phyloP scores from a whole-genome alignment of 2,329 filamentous ascomycete species.

The Basipetospora chlamydospora region DNA sequence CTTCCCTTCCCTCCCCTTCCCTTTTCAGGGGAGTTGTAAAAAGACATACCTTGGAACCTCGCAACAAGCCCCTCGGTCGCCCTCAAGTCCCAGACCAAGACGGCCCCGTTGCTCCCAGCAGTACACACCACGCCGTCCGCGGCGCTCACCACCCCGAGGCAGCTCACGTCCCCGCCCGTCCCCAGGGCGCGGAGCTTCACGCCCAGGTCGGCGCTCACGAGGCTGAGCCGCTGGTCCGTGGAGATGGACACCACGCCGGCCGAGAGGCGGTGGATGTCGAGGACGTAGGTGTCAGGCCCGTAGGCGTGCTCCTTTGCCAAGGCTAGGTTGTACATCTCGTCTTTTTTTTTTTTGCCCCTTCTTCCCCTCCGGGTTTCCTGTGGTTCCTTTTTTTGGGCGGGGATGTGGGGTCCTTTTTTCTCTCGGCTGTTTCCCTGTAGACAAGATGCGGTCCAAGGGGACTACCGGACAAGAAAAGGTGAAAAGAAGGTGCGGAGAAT shows the following conservation, averaged over 20 bases:
- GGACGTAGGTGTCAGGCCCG: constrained; percentile 36
- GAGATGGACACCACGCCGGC: constrained; percentile 46
- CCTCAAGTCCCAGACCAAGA: constrained; percentile 53
- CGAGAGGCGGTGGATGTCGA: constrained; percentile 38
- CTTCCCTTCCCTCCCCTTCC: neutral
- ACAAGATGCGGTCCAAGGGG: no score
- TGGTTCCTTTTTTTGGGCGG: no score
- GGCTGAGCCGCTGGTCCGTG: constrained; percentile 54
- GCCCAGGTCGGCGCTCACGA: constrained; percentile 47
- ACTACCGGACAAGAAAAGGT: no score
- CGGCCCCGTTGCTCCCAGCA: constrained; percentile 54
- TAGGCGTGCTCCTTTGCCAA: constrained; percentile 8
- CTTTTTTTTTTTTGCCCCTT: neutral
- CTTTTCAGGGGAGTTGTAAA: constrained; percentile 5
- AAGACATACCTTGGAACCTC: constrained; percentile 29
- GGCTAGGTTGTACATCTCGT: neutral
- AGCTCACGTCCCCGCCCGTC: constrained; percentile 45
- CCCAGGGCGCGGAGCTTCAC: constrained; percentile 32
- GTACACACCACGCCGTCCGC: constrained; percentile 45
- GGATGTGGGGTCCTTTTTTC: no score
- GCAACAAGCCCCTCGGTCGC: constrained; percentile 23
- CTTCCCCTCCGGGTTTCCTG: no score
- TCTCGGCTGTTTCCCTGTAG: no score
- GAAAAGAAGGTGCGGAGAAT: no score
- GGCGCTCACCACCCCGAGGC: constrained; percentile 40